A percentile compares a stretch with the other conserved stretches of the same genome.
Evolutionary conservation across 2,329 filamentous ascomycete genomes (phyloP).

Genomic region (Endocalyx cinctus): DNA sequence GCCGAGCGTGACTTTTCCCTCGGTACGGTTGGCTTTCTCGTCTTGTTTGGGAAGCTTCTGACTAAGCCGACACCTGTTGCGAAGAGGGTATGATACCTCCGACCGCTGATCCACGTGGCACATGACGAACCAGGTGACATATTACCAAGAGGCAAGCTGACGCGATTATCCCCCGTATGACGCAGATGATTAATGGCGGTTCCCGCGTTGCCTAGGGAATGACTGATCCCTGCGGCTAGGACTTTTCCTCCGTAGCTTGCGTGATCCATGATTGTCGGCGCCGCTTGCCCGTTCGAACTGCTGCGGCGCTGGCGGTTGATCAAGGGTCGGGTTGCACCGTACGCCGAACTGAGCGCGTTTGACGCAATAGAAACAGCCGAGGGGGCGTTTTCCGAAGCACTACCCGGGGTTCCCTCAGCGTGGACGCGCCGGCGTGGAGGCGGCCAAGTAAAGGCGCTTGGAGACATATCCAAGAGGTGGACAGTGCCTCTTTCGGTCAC

Average conservation of each 20-base stretch:
- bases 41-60: constrained; percentile 59
- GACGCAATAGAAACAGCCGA: constrained; percentile 66
- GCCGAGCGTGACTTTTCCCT: constrained; percentile 48
- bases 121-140: constrained; percentile 49
- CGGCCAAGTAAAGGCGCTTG: constrained; percentile 81
- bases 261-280: constrained; percentile 50
- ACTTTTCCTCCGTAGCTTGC: constrained; percentile 68
- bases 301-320: constrained; percentile 51
- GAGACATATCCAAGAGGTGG: constrained; percentile 83
- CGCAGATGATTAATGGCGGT: constrained; percentile 65
- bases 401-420: constrained; percentile 38
- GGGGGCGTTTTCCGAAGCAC: constrained; percentile 43
- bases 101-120: constrained; percentile 61
- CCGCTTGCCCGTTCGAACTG: constrained; percentile 37
- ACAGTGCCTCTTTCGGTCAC: constrained; percentile 94
- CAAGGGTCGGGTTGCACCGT: constrained; percentile 61
- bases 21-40: constrained; percentile 49
- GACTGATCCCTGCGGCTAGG: constrained; percentile 68
- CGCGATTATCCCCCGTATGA: constrained; percentile 70
- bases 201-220: constrained; percentile 70
- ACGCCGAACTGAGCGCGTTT: constrained; percentile 64
- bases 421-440: constrained; percentile 56
- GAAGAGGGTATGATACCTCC: constrained; percentile 58
- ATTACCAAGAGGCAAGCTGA: constrained; percentile 59
- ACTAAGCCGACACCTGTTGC: constrained; percentile 63